phyloP scores from a whole-genome alignment of 768 basidiomycete species.

The Rhodotorula diobovata region DNA sequence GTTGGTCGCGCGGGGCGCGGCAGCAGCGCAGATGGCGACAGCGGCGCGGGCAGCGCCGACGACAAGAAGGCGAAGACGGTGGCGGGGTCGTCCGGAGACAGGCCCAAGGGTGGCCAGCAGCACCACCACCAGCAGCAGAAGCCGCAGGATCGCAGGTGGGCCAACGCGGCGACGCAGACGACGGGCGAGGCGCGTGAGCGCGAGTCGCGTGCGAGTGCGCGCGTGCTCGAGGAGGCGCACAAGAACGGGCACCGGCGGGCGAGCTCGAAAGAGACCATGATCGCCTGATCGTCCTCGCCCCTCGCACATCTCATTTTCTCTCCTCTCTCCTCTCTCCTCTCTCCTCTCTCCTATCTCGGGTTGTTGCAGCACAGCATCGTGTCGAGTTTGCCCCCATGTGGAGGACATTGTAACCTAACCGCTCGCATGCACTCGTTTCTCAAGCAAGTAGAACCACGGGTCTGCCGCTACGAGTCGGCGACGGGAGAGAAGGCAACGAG shows the following conservation, averaged over 20 bases:
- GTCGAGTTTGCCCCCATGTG: neutral
- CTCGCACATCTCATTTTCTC: too few relatives aligned
- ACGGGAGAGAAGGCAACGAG: neutral
- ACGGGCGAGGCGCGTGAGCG: neutral
- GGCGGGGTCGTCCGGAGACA: too few relatives aligned
- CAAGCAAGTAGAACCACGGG: neutral
- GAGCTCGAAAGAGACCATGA: too few relatives aligned
- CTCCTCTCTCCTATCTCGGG: neutral
- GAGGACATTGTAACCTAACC: neutral
- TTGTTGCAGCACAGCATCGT: neutral
- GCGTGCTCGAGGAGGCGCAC: neutral
- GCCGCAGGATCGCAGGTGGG: too few relatives aligned
- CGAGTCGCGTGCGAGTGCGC: neutral
- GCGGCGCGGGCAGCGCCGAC: neutral
- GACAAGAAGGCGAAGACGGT: too few relatives aligned
- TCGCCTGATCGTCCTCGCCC: too few relatives aligned
- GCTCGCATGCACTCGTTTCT: neutral
- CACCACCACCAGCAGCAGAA: too few relatives aligned
- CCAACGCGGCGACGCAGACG: neutral
- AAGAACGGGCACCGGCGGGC: too few relatives aligned
- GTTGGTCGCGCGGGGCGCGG: neutral
- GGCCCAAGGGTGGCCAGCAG: too few relatives aligned
- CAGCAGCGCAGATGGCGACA: too few relatives aligned
- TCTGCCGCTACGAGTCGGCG: too few relatives aligned
- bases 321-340: neutral